Percentiles rank a stretch among this genome's conserved stretches.
These are phyloP conservation scores for Pseudozyma tsukubaensis DNA, from an alignment of 1,284 basidiomycete species.

Conservation along the genomic window DNA sequence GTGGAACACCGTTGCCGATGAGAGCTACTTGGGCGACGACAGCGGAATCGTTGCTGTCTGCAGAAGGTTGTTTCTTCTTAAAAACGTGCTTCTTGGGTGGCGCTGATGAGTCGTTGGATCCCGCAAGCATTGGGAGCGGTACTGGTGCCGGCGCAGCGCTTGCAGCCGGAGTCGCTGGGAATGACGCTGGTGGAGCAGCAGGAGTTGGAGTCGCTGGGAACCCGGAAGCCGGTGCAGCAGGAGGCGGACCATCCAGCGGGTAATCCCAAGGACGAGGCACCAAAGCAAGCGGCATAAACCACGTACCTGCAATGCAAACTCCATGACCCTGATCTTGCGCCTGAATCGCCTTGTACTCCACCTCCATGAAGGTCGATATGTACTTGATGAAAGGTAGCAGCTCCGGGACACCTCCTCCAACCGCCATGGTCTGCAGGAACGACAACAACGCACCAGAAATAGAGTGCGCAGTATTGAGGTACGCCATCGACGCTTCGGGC, in stretches of 20 bases:
- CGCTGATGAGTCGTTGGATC: neutral
- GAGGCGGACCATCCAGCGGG: constrained; percentile 24
- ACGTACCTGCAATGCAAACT: constrained; percentile 57
- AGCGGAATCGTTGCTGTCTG: neutral
- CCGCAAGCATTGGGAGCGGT: neutral
- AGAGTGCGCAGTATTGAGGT: constrained; percentile 60
- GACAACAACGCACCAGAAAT: constrained; percentile 57
- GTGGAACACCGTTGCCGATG: neutral
- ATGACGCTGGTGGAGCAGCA: neutral
- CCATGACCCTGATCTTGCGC: constrained; percentile 57
- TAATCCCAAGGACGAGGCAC: constrained; percentile 56
- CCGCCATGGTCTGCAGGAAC: constrained; percentile 61
- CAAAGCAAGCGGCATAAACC: constrained; percentile 58
- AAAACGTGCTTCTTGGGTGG: constrained; percentile 21
- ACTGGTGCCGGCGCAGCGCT: neutral
- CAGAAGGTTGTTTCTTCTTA: constrained; percentile 22
- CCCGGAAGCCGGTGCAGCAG: constrained; percentile 3
- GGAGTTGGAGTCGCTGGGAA: neutral
- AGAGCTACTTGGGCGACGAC: constrained; percentile 1
- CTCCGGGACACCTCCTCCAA: constrained; percentile 59
- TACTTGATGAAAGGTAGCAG: constrained; percentile 63
- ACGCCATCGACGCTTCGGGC: constrained; percentile 54
- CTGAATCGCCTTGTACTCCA: constrained; percentile 62
- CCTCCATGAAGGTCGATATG: constrained; percentile 59
- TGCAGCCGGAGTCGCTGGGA: neutral